Conservation (phyloP, 495 filamentous ascomycete species). For the Penicillium fimorum region DNA sequence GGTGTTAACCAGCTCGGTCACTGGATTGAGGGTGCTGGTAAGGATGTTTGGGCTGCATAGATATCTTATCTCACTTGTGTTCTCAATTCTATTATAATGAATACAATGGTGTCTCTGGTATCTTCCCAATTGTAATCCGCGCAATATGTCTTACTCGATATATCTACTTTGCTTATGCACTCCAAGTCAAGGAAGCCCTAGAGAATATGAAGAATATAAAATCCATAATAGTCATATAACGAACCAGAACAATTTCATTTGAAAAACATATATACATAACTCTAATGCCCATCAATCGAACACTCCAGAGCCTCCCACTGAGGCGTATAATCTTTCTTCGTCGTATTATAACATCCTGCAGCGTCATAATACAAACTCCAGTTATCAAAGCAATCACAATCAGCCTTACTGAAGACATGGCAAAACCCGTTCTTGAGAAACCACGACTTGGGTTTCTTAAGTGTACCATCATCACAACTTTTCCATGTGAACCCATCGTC, state of each 20-base stretch:
- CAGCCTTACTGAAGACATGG: not conserved
- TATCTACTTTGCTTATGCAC: not conserved
- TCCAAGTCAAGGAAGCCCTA: not conserved
- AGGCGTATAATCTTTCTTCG: not conserved
- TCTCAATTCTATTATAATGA: constrained; percentile 26
- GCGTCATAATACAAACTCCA: not conserved
- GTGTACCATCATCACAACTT: not conserved
- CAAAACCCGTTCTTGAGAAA: not conserved
- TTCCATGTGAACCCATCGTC: not conserved
- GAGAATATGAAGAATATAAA: not conserved
- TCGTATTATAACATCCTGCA: not conserved
- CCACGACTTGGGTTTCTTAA: not conserved
- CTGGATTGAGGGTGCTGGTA: constrained; percentile 87
- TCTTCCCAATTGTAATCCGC: not conserved
- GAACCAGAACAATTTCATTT: not conserved
- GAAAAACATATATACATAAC: not conserved
- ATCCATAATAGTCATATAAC: not conserved
- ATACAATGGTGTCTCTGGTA: constrained; percentile 23
- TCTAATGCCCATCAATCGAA: not conserved
- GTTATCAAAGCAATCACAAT: constrained; percentile 3
- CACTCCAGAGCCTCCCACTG: not conserved
- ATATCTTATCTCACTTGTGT: constrained; percentile 17
- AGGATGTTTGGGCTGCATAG: constrained; percentile 87
- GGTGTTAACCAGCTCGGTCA: constrained; percentile 93
- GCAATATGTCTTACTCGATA: not conserved